Evolutionary conservation across 208 protist genomes (phyloP).

Genomic region (Naegleria gruberi): DNA sequence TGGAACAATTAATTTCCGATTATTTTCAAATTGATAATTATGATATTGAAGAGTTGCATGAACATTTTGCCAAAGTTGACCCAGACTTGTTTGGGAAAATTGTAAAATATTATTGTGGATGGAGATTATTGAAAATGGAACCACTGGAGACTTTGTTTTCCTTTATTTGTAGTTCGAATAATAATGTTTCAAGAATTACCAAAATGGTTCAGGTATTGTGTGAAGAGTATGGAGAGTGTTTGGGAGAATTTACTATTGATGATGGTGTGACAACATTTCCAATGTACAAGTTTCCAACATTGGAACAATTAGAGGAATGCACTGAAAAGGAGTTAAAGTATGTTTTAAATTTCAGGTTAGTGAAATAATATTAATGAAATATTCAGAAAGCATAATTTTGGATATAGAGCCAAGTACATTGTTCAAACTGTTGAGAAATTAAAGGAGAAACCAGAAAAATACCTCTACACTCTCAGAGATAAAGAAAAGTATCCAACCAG

Average conservation of each 20-base stretch:
- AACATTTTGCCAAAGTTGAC: background rate
- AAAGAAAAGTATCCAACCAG: background rate
- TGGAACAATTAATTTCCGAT: background rate
- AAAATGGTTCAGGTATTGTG: slow-evolving; percentile 4
- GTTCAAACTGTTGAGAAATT: background rate
- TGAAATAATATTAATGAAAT: background rate
- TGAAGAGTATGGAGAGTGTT: slow-evolving; percentile 11
- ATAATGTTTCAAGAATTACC: slow-evolving; percentile 19
- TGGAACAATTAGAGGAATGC: background rate
- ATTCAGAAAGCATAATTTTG: background rate
- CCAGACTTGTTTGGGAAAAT: background rate
- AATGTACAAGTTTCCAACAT: slow-evolving; percentile 14
- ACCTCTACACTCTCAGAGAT: background rate
- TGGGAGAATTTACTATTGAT: background rate
- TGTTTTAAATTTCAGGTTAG: background rate
- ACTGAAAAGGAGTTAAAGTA: background rate
- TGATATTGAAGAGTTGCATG: background rate
- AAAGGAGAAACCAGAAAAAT: background rate
- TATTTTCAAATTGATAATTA: background rate
- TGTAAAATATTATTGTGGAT: background rate
- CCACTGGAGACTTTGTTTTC: slow-evolving; percentile 12
- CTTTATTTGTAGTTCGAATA: slow-evolving; percentile 22
- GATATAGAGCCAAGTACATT: slow-evolving; percentile 27
- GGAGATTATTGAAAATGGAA: background rate
- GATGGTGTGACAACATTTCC: background rate